Base-by-base conservation (phyloP, 2,329 filamentous ascomycete genomes). In the Incumbomyces lentus region DNA sequence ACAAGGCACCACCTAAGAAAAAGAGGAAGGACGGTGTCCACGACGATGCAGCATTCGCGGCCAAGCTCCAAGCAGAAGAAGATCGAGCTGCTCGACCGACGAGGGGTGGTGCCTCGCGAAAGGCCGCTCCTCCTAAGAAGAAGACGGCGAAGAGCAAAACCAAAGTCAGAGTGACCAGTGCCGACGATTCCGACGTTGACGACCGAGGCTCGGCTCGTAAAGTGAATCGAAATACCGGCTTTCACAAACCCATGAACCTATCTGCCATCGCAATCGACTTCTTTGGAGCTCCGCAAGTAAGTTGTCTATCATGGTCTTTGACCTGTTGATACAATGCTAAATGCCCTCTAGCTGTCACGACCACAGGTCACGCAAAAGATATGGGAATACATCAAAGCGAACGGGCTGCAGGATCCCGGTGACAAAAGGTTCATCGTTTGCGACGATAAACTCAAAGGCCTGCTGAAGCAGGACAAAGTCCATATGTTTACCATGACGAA, bases 401-500 rank as follows among this genome's bases (percentile, higher is more conserved):
- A 89, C 55, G 77, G 88, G 34, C 79, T 98, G 5, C 92, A 98
- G 65, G 89, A 96, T 56, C 90, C 89, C 0, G 79, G 65, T 53
- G 90, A 98, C 69, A 90, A 89, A 64, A 84, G 92, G 17, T 87
- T 95, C 57, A 98, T 98, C 53, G 72, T 79, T 22, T 98, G 92
- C 68, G 92, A 98, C 65, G 86, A 94, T 18, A 81, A 79, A 56
- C 84, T 98, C 83, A 81, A 86, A 50, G 84, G 84, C 6, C 84
- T 98, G 6, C 98, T 98, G 71, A 94, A 94, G 65, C 78, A 84
- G 60, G 79, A 88, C 59, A 85, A 78, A 59, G 84, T 98, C 41
- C 87, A 96, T 67, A 98, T 98, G 92, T 98, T 98, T 66, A 89
- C 87, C 56, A 96, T 98, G 90, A 96, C 95, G 72, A 95, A 95